A percentile compares a stretch with the other conserved stretches of the same genome.
Conservation (phyloP, 1,284 basidiomycete genomes). For the Serendipita sp. region DNA sequence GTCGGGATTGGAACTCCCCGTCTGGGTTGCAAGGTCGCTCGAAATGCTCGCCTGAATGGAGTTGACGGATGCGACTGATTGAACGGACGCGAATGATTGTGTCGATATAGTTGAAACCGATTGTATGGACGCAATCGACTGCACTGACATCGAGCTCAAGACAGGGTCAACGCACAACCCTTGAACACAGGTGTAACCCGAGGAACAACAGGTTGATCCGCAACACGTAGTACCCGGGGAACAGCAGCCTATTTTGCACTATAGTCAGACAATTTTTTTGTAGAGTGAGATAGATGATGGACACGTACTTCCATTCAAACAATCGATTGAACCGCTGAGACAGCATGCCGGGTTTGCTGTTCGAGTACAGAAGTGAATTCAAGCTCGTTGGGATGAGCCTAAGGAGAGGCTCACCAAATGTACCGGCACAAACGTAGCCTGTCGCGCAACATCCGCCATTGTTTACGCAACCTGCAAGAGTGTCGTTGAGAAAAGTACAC, state of each 20-base stretch:
- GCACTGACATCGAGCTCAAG: neutral
- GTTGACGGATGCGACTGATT: neutral
- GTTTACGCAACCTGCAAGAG: too few relatives aligned
- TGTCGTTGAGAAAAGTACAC: too few relatives aligned
- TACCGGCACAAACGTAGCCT: too few relatives aligned
- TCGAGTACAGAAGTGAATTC: too few relatives aligned
- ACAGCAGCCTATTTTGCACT: neutral
- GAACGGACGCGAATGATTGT: neutral
- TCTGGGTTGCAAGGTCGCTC: neutral
- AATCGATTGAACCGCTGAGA: too few relatives aligned
- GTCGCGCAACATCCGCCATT: too few relatives aligned
- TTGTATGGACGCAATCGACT: neutral
- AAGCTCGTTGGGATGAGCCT: too few relatives aligned
- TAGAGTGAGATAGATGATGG: neutral
- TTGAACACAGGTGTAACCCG: neutral
- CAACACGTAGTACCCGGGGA: neutral
- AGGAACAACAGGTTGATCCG: neutral
- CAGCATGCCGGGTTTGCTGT: too few relatives aligned
- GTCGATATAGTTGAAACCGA: neutral
- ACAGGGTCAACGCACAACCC: neutral
- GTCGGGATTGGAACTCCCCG: neutral
- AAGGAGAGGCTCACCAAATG: too few relatives aligned
- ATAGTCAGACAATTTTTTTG: neutral
- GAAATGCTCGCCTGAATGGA: too few relatives aligned
- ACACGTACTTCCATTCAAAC: too few relatives aligned